These are phyloP conservation scores for Geotrichum siamense DNA, from an alignment of 1,139 yeast genomes.

Conservation along the genomic window DNA sequence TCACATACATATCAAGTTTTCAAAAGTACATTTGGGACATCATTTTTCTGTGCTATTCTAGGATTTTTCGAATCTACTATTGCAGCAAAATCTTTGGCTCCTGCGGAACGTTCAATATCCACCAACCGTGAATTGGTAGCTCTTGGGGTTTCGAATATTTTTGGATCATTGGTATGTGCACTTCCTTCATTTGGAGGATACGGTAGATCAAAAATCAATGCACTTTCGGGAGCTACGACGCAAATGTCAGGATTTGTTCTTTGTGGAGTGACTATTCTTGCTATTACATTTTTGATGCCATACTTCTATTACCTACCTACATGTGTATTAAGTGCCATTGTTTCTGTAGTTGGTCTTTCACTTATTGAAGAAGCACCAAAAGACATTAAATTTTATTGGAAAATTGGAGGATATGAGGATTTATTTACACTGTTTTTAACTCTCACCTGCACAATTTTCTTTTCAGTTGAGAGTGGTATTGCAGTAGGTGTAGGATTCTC, in stretches of 20 bases:
- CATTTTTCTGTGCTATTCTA: constrained; percentile 69
- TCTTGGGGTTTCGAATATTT: constrained; percentile 66
- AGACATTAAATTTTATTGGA: constrained; percentile 68
- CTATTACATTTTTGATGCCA: constrained; percentile 55
- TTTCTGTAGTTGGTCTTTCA: constrained; percentile 70
- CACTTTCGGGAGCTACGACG: constrained; percentile 77
- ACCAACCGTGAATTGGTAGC: constrained; percentile 62
- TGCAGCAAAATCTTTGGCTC: constrained; percentile 58
- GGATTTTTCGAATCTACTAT: constrained; percentile 95
- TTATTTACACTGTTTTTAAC: constrained; percentile 67
- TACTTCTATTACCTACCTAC: constrained; percentile 68
- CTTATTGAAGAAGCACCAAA: constrained; percentile 82
- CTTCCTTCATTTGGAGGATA: constrained; percentile 95
- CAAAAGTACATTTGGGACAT: constrained; percentile 35
- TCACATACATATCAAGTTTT: constrained; percentile 33
- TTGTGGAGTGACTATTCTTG: constrained; percentile 63
- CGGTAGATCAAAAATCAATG: constrained; percentile 86
- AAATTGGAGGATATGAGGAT: constrained; percentile 70
- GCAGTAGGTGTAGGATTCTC: constrained; percentile 79
- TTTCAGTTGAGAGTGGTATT: constrained; percentile 86
- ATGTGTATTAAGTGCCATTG: constrained; percentile 75
- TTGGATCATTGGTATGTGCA: constrained; percentile 65
- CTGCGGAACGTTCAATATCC: constrained; percentile 32
- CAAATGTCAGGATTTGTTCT: constrained; percentile 77
- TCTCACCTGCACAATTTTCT: constrained; percentile 61